Evolutionary conservation across 2,329 filamentous ascomycete genomes (phyloP), one percentile per base, ranked within the genome.

Genomic region (Cryphonectria radicalis): DNA sequence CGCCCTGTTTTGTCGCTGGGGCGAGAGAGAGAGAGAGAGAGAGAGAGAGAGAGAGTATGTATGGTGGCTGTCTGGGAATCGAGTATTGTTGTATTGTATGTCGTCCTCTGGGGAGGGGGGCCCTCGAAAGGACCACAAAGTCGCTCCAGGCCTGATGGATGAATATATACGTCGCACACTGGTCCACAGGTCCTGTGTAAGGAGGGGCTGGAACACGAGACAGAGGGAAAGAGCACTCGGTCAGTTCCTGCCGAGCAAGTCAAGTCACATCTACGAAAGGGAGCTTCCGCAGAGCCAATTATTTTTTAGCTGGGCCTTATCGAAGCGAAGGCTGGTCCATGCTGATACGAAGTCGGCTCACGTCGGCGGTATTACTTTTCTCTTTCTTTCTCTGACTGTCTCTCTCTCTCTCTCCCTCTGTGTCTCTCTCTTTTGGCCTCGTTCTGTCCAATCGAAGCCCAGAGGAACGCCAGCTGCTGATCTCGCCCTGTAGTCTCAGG

Each of bases 341-440:
- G 22, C 62, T 64, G 62, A 64, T 64, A 64, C 37, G 62, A 43
- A 43, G 37, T 43, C 62, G 62, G 62, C 62, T 64, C 62, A 43
- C 22, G 37, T 64, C 62, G 62, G 62, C 62, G 62, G 37, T 64
- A 64, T 42, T 63, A 63, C 25, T 25, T n/a, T 42, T 63, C 8
- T 42, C 37, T 40, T 11, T 3, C 37, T 40, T 13, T 40, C 37
- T 40, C 37, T 40, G 37, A 11, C 37, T 40, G 37, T 11, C 37
- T 40, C n/a, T 43, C 40, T 63, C 28, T 63, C 22, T 22, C 25
- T 19, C 7, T 22, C 4, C n/a, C n/a, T n/a, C n/a, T n/a, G n/a
- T n/a, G n/a, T 43, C 40, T 63, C 28, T 50, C 4, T 50, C 5
- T 19, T 14, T 50, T 50, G 46, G 46, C 46, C 46, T 50, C 8